Base-by-base conservation (phyloP, 2,329 filamentous ascomycete genomes). In the Coniella lustricola region DNA sequence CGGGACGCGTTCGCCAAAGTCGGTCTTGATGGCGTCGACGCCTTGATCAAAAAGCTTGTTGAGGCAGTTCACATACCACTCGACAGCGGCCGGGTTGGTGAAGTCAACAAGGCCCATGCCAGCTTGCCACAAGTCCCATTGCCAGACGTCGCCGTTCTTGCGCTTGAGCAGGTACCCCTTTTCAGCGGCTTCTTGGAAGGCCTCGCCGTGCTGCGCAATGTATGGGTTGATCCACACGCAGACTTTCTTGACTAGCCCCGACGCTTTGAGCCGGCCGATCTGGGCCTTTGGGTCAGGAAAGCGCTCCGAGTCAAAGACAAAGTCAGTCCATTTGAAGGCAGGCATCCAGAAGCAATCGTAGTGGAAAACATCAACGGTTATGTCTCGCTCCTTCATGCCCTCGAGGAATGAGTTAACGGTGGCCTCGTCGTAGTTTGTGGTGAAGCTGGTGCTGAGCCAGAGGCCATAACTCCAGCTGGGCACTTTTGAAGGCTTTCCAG, bases 311-410 rank as follows among this genome's bases (percentile, higher is more conserved):
- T 85, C 82, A 66, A 87, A 88, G 44, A 81, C 73, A 55, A 88
- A 87, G 62, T 87, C 84, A 50, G 82, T 86, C 84, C 84, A 88
- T 48, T 80, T 79, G 60, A 86, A 87, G 2, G 79, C 81, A 53
- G 82, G 81, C 73, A 88, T 81, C 84, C 84, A 88, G 72, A 87
- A 88, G 63, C 81, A 85, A 61, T 88, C 84, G 55, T 84, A 88
- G 62, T 88, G 85, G 64, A 88, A 87, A 3, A 87, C 82, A 33
- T 84, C 78, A 2, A 88, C 73, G 0, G 81, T 79, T 14, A 83
- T 84, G 39, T 77, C 74, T 2, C 81, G 75, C 42, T 76, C 69
- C 53, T 73, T 75, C 79, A 88, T 87, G 10, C 82, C 82, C 56
- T 85, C 76, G 18, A 87, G 72, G 63, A 87, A 87, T 9, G 72